Evolutionary conservation across 129 eudicot species (phyloP), one percentile per base, ranked within the genome.

Genomic region (Artemisia tridentata): DNA sequence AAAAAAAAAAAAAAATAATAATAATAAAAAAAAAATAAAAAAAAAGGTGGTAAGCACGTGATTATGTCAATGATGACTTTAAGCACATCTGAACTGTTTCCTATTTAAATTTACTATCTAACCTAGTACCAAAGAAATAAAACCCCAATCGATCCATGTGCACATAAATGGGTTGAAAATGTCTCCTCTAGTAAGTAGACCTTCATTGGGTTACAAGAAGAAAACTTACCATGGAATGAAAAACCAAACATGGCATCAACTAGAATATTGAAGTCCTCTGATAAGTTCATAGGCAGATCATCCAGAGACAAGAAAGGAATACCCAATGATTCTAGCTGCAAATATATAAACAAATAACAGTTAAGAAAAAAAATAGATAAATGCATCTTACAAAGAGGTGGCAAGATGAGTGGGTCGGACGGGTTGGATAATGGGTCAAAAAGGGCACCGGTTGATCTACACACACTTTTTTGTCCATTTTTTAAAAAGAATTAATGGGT

Each of bases 241-340:
- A 95, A 90, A 65, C 99, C 97, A 86, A 95, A 95, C 84, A 95
- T 84, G 78, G 99, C 99, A 81, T 95, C 99, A 64, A 95, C 82
- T 57, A 95, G 49, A 71, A 95, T 83, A 68, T 95, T 96, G 79
- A 88, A 95, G 71, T 80, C 86, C 25, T 77, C 69, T 63, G 97
- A 87, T 58, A 95, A 76, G 74, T 86, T 89, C 73, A 45, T 43
- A 49, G 90, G 89, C 72, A 95, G 88, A 80, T 90, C 95, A 73
- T 95, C 99, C 55, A 73, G 86, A 15, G 96, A 74, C 55, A 95
- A 54, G 84, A 95, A 95, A 80, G 99, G 96, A 65, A 95, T 72
- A 31, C 86, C 85, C 73, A 90, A 79, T 61, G 99, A 95, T 80
- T 95, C 97, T 51, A 95, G 88, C 99, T 95, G 85, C 82, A 82